Base-by-base conservation (phyloP, 129 eudicot species). In the Artemisia tridentata region DNA sequence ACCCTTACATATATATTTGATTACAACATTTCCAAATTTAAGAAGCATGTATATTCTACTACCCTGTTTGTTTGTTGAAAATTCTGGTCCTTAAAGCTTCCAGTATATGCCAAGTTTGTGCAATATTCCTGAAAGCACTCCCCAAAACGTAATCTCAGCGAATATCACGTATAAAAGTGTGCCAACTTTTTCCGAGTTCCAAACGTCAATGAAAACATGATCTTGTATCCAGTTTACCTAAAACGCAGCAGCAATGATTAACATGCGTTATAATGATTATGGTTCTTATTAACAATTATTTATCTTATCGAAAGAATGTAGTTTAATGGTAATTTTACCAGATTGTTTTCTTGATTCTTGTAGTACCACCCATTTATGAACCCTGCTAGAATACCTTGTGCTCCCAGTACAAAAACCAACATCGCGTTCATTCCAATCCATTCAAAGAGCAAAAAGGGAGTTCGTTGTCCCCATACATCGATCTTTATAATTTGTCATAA, bases 371-470 rank as follows among this genome's bases (percentile, higher is more conserved):
- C 97, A 41, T 91, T 91, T 55, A 88, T 48, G 62, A 91, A 91
- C 43, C 78, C 97, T 54, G 88, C 93, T 71, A 91, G 79, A 52
- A 91, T 88, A 14, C 92, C 96, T 75, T 91, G 85, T 43, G 97
- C 96, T 60, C 85, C 97, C 68, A 88, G 72, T 13, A 91, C 96
- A 43, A 83, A 91, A 59, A 86, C 92, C 67, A 91, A 72, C 96
- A 91, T 88, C 0, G 96, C 96, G 13, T 91, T 91, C 92, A 91
- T 86, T 21, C 97, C 92, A 63, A 90, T 90, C 97, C 97, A 90
- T 72, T 90, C 97, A 45, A 90, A 68, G 63, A 85, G 71, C 81
- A 90, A 71, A 77, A 91, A 91, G 21, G 96, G 96, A 5, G 61
- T 81, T 3, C 95, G 82, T 31, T 66, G 43, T 73, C 93, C 97